Evolutionary conservation across 2,329 filamentous ascomycete genomes (phyloP).

Genomic region (Colletotrichum melonis): DNA sequence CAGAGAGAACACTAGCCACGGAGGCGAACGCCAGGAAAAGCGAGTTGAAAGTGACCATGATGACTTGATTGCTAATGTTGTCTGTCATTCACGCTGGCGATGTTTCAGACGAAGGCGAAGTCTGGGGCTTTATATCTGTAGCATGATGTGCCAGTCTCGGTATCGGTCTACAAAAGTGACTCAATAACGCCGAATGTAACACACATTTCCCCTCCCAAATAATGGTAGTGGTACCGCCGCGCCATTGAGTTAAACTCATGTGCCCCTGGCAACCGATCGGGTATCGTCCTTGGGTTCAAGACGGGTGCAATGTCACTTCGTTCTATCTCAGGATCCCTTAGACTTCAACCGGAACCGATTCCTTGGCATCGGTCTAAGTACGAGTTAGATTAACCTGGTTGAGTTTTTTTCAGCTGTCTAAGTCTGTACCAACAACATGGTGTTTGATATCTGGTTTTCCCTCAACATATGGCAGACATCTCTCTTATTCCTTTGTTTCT

Average conservation of each 20-base stretch:
- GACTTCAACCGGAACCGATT: background rate
- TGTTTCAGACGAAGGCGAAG: background rate
- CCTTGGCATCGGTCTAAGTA: background rate
- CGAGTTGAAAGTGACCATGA: constrained; percentile 19
- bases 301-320: background rate
- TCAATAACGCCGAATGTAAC: background rate
- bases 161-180: background rate
- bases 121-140: background rate
- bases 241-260: background rate
- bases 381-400: background rate
- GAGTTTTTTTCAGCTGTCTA: background rate
- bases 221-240: background rate
- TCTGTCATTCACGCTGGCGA: too few species aligned
- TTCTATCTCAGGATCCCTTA: background rate
- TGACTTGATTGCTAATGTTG: background rate
- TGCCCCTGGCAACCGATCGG: background rate
- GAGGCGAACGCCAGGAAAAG: constrained; percentile 2
- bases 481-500: too few species aligned
- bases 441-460: background rate
- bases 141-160: background rate
- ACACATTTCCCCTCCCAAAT: background rate
- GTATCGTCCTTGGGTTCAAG: background rate
- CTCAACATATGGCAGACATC: too few species aligned
- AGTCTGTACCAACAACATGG: background rate
- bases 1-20: background rate